Base-by-base conservation (phyloP, 2,329 filamentous ascomycete species). In the Exutisphaerella laricina region DNA sequence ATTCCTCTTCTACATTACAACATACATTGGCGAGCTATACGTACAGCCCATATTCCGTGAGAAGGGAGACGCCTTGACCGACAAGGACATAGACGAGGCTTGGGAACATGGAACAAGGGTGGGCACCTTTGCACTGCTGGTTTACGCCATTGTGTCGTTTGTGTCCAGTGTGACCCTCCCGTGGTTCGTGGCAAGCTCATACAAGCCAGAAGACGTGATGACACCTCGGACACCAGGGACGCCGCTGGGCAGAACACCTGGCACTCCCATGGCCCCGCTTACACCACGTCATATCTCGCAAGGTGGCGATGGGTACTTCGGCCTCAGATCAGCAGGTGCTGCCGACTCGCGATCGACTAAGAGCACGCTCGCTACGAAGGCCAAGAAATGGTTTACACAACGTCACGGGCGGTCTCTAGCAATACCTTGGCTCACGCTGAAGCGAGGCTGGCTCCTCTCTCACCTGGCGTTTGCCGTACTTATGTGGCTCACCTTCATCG, bases 131-230 rank as follows among this genome's bases (percentile, higher is more conserved):
- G 90, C 90, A 0, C 75, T 97, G 12, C 77, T 97, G 13, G 74
- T 95, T 50, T 95, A 94, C 63, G 87, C 90, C 21, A 75, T 95
- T 43, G 85, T 88, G 9, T 94, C 88, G 21, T 79, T 97, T 54
- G 61, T 77, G 33, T 82, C 87, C 9, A 95, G 92, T 48, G 79
- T 95, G 8, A 70, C 94, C 39, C 73, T 96, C 4, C 90, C 90
- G 0, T 84, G 94, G 57, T 79, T 96, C 57, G 82, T 96, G 48
- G 81, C 85, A 2, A 88, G 88, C 0, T 86, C 85, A 0, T 95
- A 88, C 65, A 69, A 72, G 44, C 69, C 69, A 2, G 43, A 60
- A 48, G 58, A 46, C n/a, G 55, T 62, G n/a, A 51, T 58, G 34
- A 65, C 64, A 14, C 64, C 67, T 16, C 56, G 67, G 44, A 68